Percentiles rank a stretch among this genome's conserved stretches.
Evolutionary conservation across 306 rosid species (phyloP).

Genomic region (Rosa rugosa): DNA sequence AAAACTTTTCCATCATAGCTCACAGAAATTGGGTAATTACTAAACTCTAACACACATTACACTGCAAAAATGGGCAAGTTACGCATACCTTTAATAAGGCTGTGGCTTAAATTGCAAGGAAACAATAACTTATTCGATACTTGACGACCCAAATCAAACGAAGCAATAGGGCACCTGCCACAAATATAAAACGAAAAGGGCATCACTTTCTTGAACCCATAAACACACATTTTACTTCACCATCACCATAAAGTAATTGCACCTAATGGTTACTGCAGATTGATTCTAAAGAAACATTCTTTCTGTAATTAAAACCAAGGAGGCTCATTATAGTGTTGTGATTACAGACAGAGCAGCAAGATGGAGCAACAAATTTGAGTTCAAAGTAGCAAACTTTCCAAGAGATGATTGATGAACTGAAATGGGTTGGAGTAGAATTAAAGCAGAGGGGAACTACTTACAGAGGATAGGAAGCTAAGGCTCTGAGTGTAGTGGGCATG

Average conservation of each 20-base stretch:
- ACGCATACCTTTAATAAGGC: conserved; percentile 33
- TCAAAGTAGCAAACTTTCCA: neutral
- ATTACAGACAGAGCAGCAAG: neutral
- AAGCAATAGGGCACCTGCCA: conserved; percentile 54
- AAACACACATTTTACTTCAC: neutral
- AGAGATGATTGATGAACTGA: neutral
- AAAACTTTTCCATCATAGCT: neutral
- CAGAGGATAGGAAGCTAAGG: conserved; percentile 17
- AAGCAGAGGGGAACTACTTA: conserved; percentile 1
- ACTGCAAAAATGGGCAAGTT: neutral
- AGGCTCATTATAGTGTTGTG: neutral
- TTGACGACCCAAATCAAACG: conserved; percentile 39
- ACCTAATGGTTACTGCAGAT: conserved; percentile 1
- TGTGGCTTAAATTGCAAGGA: conserved; percentile 43
- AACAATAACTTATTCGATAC: conserved; percentile 27
- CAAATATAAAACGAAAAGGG: neutral
- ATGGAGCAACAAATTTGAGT: neutral
- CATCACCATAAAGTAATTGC: neutral
- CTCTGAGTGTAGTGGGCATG: conserved; percentile 10
- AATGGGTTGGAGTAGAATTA: neutral
- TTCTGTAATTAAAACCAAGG: neutral
- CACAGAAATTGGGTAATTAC: neutral
- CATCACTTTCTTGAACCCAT: neutral
- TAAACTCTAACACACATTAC: neutral
- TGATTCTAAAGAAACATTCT: neutral